Base-by-base conservation (phyloP, 768 basidiomycete species). In the Erythrobasidium yunnanense region DNA sequence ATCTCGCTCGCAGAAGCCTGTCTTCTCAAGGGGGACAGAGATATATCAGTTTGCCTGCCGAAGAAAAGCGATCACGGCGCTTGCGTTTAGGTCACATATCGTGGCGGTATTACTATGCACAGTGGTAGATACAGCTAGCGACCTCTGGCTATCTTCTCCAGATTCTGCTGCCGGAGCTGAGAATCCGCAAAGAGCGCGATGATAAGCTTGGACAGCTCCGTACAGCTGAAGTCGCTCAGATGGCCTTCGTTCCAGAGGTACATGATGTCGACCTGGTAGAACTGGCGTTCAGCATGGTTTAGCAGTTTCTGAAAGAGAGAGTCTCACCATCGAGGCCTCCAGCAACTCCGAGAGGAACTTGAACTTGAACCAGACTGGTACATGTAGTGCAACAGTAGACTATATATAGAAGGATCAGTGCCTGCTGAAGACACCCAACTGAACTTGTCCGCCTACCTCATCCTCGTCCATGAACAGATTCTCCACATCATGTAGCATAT, bases 271-370 rank as follows among this genome's bases (percentile, higher is more conserved):
- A 77, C 77, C 49, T 78, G 35, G 22, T 13, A 20, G 50, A 11
- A 22, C 50, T 17, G 27, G 71, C 25, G 73, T 17, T 34, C 27
- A 55, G n/a, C 42, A 13, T 66, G 17, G 33, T 33, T 15, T 23
- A 55, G 68, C 57, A n/a, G 11, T 23, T 52, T 22, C 8, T 15
- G n/a, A 42, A 4, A 8, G 34, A 35, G 27, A 15, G 35, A 32
- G 47, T 55, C 70, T 20, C 15, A 62, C 67, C 68, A 69, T 68
- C 11, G 70, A 69, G 7, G 69, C 75, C 71, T 70, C 65, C 73
- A 80, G 75, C 11, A 80, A 70, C 70, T 80, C 79, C 4, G 76
- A 75, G n/a, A 79, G 69, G 72, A 78, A 80, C 58, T 74, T 75
- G 66, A 79, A 78, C 60, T 78, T 78, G 60, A 79, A 75, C 78